A percentile compares a stretch with the other conserved stretches of the same genome.
phyloP scores from a whole-genome alignment of 176 grass and related monocot species.

The Elymus sibiricus region DNA sequence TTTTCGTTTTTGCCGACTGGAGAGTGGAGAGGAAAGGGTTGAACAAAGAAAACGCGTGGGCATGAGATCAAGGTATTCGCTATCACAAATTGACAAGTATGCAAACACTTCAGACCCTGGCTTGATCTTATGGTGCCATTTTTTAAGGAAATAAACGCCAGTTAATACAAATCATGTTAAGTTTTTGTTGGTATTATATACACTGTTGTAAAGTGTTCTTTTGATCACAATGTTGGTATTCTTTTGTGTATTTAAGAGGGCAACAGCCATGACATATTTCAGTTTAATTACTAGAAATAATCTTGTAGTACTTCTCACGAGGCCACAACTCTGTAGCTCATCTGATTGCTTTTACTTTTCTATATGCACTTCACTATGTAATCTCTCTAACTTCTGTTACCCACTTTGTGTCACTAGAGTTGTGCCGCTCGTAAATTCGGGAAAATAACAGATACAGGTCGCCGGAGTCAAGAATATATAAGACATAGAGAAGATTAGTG shows the following conservation, averaged over 20 bases:
- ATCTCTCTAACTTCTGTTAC: too few species aligned
- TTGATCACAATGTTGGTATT: neutral
- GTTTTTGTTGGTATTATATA: neutral
- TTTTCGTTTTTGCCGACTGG: too few species aligned
- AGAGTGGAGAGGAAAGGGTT: neutral
- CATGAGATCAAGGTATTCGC: neutral
- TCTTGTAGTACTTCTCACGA: neutral
- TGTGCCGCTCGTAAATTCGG: too few species aligned
- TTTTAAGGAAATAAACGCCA: neutral
- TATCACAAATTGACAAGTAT: neutral
- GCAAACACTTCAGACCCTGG: neutral
- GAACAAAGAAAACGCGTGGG: neutral
- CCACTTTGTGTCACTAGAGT: too few species aligned
- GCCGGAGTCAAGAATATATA: too few species aligned
- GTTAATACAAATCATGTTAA: neutral
- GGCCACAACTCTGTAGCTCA: neutral
- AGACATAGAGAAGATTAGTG: too few species aligned
- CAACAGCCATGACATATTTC: neutral
- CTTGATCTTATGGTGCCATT: neutral
- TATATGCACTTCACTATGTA: too few species aligned
- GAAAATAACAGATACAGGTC: too few species aligned
- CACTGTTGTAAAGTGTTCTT: neutral
- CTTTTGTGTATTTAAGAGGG: neutral
- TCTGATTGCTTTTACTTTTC: neutral
- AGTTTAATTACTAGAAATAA: neutral